Base-by-base conservation (phyloP, 257 asterid genomes). In the Fraxinus cuspidata region DNA sequence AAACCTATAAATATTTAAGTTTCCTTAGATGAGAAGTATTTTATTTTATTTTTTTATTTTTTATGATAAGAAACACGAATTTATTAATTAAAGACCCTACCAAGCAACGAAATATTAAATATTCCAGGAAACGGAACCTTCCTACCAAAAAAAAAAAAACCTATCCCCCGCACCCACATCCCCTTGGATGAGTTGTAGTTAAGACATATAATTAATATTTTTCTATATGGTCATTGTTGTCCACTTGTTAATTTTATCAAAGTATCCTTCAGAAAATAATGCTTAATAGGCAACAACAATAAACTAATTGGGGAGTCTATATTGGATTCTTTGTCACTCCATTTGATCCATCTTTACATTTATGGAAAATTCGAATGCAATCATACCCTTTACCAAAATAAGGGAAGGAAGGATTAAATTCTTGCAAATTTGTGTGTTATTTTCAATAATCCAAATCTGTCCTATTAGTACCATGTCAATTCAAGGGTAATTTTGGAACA, bases 1-100 rank as follows among this genome's bases (percentile, higher is more conserved):
- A 28, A 42, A 37, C n/a, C 65, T 73, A 47, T 42, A 79, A 74
- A 65, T 65, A 74, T 51, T 47, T 51, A 72, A 53, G 63, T 53
- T 42, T 53, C 63, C 63, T 19, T 4, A 27, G 63, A 16, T 53
- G 9, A 19, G 12, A 18, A 13, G 63, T 53, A n/a, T 51, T 29
- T 29, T 1, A 1, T 29, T 29, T 27, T 53, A n/a, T 51, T 29
- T 29, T 1, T 29, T 29, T 29, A 0, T 1, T 53, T n/a, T 19
- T 18, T 53, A 19, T 7, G 5, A 11, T 42, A 19, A 53, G 27
- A 53, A 53, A 19, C 63, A 51, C 60, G 3, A 18, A 51, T 51
- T 51, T 51, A 51, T 51, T 16, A 15, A 51, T 51, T 51, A 4
- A 51, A 51, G 60, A 34, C n/a, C 37, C 37, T 34, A 34, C 5